Percentiles rank a stretch among this genome's conserved stretches.
These are phyloP conservation scores for Leucocoprinus sp. DNA, from an alignment of 768 basidiomycete genomes.

Conservation along the genomic window DNA sequence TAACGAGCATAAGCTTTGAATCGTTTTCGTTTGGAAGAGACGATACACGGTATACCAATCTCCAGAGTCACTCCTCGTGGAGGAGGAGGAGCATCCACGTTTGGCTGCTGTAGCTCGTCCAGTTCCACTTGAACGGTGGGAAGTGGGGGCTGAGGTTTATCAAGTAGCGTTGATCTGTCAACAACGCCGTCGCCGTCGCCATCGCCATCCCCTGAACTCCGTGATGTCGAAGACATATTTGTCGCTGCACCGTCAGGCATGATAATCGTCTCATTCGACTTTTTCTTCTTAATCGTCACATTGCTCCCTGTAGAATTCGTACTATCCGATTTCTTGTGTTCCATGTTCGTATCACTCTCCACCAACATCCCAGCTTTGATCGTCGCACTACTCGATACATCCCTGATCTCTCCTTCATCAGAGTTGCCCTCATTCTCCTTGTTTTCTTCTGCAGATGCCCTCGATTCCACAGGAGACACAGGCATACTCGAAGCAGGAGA, in stretches of 20 bases:
- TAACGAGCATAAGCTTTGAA: slow-evolving; percentile 86
- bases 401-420: slow-evolving; percentile 20
- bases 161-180: slow-evolving; percentile 2
- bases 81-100: slow-evolving; percentile 3
- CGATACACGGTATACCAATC: slow-evolving; percentile 86
- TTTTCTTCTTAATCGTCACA: slow-evolving; percentile 31
- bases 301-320: slow-evolving; percentile 34
- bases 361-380: slow-evolving; percentile 1
- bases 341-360: slow-evolving; percentile 13
- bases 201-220: slow-evolving; percentile 2
- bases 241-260: slow-evolving; percentile 20
- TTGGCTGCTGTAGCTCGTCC: slow-evolving; percentile 7
- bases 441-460: slow-evolving; percentile 12
- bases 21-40: slow-evolving; percentile 71
- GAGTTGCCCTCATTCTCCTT: slow-evolving; percentile 14
- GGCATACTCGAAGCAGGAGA: slow-evolving; percentile 4
- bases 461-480: slow-evolving; percentile 2
- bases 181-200: too few species aligned
- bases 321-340: slow-evolving; percentile 40
- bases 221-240: slow-evolving; percentile 11
- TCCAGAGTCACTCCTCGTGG: slow-evolving; percentile 69
- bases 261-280: slow-evolving; percentile 40
- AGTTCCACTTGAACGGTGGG: slow-evolving; percentile 11
- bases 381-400: slow-evolving; percentile 15
- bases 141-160: slow-evolving; percentile 11